These are phyloP conservation scores for Plasmodium relictum DNA, from an alignment of 169 alveolate species.

Conservation along the genomic window DNA sequence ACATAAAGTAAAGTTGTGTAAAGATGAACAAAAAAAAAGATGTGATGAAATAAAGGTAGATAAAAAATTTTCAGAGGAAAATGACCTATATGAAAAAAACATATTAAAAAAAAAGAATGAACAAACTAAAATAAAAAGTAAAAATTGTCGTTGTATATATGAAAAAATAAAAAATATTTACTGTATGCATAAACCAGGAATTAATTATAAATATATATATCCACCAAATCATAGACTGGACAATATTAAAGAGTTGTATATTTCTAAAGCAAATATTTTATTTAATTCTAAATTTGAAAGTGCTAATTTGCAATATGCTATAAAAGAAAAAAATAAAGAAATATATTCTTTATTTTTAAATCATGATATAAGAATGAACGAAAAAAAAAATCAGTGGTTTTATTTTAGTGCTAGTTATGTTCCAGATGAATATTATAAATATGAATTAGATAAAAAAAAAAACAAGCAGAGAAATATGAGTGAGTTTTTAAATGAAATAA, in stretches of 20 bases:
- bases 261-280: background rate
- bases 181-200: conserved; percentile 50
- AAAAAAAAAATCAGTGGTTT: conserved; percentile 75
- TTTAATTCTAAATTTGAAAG: conserved; percentile 68
- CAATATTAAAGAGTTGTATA: conserved; percentile 2
- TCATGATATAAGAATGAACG: conserved; percentile 31
- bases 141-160: background rate
- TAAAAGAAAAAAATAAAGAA: conserved; percentile 51
- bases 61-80: background rate
- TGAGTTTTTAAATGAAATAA: conserved; percentile 27
- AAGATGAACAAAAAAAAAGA: background rate
- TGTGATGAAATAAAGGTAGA: background rate
- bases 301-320: conserved; percentile 39
- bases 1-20: background rate
- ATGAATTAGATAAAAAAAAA: conserved; percentile 20
- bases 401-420: conserved; percentile 74
- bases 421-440: conserved; percentile 33
- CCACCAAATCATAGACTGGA: conserved; percentile 19
- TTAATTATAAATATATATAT: conserved; percentile 26
- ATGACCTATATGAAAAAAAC: background rate
- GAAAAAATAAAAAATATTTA: conserved; percentile 9
- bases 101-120: background rate
- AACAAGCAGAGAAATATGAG: conserved; percentile 22
- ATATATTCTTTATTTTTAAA: conserved; percentile 42
- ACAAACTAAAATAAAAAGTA: background rate